Evolutionary conservation across 139 green algal species (phyloP), one percentile per base, ranked within the genome.

Genomic region (Asterochloris sp.): DNA sequence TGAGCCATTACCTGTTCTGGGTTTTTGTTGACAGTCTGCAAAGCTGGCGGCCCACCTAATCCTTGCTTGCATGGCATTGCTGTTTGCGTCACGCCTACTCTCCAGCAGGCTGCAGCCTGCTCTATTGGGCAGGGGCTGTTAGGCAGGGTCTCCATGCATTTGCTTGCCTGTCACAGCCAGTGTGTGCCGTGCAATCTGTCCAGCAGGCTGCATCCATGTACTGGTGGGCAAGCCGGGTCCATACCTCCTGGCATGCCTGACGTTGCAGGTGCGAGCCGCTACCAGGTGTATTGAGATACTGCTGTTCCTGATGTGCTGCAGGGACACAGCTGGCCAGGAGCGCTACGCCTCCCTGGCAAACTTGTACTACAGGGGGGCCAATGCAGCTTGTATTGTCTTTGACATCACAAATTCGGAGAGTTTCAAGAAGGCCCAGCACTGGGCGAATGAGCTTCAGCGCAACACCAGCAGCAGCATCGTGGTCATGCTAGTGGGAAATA

Each of bases 401-500:
- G 91, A 93, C 78, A 88, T 94, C 47, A 93, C 88, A 17, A 82
- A 62, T n/a, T 6, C 21, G 23, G 88, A 92, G 54, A 87, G 86
- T 6, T 91, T 94, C 62, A 28, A 80, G 8, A 93, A 91, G 78
- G 91, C 91, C 60, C 88, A 90, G 78, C 89, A 89, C 75, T 94
- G 90, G 90, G 79, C 88, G 0, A 85, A 83, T 28, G 91, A 94
- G 83, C 84, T 94, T 24, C 88, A 91, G 79, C 91, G 91, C 67
- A 91, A 91, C 73, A 88, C 87, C 24, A 84, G 71, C 15, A 76
- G 82, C 0, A 79, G 81, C 29, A 86, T 92, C 73, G 90, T 95
- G 13, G 88, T 96, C 47, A 81, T 92, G 17, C 87, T 97, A 14
- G 93, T 97, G 12, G 94, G 93, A 75, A 98, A 98, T 87, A 98